Percentiles rank a stretch among this genome's conserved stretches.
phyloP scores from a whole-genome alignment of 208 protist genomes.

The Acanthamoeba culbertsoni region DNA sequence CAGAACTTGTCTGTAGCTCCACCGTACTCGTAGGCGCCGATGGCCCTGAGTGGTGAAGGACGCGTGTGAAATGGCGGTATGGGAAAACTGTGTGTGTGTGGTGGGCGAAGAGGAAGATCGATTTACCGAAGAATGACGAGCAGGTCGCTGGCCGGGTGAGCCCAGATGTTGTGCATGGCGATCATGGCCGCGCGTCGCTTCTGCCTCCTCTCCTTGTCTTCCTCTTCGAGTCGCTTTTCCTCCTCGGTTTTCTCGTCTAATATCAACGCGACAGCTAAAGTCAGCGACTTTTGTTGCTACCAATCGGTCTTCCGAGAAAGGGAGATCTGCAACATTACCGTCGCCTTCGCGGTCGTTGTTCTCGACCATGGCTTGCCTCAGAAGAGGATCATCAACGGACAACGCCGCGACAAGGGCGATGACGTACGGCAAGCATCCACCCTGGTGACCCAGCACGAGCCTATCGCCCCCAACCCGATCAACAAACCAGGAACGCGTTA shows the following conservation, averaged over 20 bases:
- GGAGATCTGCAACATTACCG: not conserved
- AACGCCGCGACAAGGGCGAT: constrained; percentile 78
- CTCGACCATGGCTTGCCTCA: not conserved
- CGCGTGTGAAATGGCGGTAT: no score
- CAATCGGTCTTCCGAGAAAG: not conserved
- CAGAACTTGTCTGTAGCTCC: constrained; percentile 41
- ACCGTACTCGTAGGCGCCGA: constrained; percentile 53
- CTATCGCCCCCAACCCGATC: not conserved
- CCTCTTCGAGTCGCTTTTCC: not conserved
- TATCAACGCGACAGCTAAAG: not conserved
- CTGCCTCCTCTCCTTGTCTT: not conserved
- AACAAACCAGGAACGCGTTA: not conserved
- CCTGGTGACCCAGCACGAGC: constrained; percentile 73
- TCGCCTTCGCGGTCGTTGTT: not conserved
- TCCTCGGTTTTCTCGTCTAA: not conserved
- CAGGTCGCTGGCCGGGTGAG: constrained; percentile 30
- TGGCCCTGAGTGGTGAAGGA: not conserved
- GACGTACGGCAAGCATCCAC: constrained; percentile 73
- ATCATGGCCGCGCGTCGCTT: constrained; percentile 15
- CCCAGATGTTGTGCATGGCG: not conserved
- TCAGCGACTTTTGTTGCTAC: no score
- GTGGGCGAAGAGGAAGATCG: not conserved
- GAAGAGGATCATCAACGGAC: constrained; percentile 73
- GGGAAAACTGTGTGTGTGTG: no score
- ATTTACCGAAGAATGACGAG: not conserved